These are phyloP conservation scores for Copromyces sp. DNA, from an alignment of 495 filamentous ascomycete species.

Conservation along the genomic window DNA sequence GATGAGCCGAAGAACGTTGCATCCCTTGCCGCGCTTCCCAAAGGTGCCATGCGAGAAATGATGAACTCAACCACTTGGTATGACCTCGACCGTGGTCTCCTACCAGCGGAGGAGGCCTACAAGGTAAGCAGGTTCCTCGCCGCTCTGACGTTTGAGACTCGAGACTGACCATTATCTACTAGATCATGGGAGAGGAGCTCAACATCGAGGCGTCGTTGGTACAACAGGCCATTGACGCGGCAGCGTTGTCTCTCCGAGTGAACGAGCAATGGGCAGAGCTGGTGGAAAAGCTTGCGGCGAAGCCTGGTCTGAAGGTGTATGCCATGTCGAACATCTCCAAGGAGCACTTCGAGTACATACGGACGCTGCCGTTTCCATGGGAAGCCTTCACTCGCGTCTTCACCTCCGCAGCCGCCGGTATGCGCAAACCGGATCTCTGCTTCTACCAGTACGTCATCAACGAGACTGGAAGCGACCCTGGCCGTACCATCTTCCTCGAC, in stretches of 20 bases:
- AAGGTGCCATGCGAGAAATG: background rate
- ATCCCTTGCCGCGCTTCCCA: background rate
- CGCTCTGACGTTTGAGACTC: background rate
- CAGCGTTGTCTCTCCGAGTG: background rate
- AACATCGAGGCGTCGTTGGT: background rate
- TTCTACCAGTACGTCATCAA: constrained; percentile 15
- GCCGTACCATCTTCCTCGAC: constrained; percentile 15
- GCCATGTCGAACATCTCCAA: constrained; percentile 4
- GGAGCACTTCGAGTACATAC: constrained; percentile 12
- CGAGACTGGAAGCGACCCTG: constrained; percentile 7
- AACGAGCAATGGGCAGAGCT: background rate
- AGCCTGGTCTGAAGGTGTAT: background rate
- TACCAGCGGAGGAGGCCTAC: background rate
- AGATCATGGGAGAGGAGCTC: background rate
- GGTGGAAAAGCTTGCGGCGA: background rate
- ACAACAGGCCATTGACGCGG: background rate
- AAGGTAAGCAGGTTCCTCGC: background rate
- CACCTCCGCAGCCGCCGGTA: constrained; percentile 9
- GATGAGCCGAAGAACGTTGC: constrained; percentile 1
- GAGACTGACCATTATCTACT: background rate
- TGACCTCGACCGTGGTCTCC: background rate
- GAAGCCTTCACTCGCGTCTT: constrained; percentile 11
- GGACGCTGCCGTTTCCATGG: constrained; percentile 11
- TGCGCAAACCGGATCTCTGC: constrained; percentile 20
- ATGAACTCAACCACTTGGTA: background rate